A percentile compares a stretch with the other conserved stretches of the same genome.
Conservation (phyloP, 441 rosid species). For the Sinapis alba region DNA sequence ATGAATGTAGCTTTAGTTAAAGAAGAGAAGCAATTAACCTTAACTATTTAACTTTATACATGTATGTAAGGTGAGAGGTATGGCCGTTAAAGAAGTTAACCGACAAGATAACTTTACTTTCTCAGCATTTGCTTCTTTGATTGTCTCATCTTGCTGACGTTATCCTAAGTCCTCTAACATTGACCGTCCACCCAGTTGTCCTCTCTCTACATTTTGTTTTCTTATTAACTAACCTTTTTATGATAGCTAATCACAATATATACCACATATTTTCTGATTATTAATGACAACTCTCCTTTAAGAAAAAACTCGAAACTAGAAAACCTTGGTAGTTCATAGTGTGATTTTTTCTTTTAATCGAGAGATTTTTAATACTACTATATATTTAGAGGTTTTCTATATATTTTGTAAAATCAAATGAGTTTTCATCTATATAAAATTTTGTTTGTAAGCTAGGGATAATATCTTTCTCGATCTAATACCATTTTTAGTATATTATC, state of each 20-base stretch:
- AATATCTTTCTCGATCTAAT: neutral
- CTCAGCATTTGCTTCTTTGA: slow-evolving; percentile 48
- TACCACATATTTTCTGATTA: neutral
- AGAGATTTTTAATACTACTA: neutral
- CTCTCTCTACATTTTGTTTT: neutral
- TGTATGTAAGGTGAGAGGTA: too few species aligned
- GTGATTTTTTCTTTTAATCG: neutral
- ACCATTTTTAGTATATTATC: neutral
- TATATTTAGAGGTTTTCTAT: neutral
- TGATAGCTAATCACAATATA: neutral
- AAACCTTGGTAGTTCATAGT: neutral
- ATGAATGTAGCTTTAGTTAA: neutral
- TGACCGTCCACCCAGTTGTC: slow-evolving; percentile 35
- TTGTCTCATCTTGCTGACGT: slow-evolving; percentile 46
- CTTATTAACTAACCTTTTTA: neutral
- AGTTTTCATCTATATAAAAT: neutral
- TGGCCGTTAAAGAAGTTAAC: slow-evolving; percentile 21
- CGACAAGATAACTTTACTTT: slow-evolving; percentile 52
- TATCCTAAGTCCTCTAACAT: slow-evolving; percentile 27
- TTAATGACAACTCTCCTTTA: neutral
- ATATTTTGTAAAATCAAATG: neutral
- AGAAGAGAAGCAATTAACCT: neutral
- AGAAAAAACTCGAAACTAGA: neutral
- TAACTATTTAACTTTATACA: neutral
- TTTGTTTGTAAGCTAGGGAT: neutral